Evolutionary conservation across 1,139 yeast genomes (phyloP).

Genomic region (Wickerhamomyces sp.): DNA sequence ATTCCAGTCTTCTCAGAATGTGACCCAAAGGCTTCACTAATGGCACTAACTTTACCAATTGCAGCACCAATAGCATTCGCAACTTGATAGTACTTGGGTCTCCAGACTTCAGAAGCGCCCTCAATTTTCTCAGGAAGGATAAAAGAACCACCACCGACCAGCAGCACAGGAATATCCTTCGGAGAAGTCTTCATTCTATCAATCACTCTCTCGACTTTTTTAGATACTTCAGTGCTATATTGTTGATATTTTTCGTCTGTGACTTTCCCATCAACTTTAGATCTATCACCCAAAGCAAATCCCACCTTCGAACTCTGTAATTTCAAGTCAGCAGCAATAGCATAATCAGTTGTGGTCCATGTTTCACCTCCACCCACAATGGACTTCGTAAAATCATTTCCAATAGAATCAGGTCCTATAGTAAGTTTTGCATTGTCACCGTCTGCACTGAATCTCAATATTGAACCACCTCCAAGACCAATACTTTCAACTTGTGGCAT

Average conservation of each 20-base stretch:
- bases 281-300: constrained; percentile 18
- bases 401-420: constrained; percentile 35
- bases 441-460: constrained; percentile 26
- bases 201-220: constrained; percentile 27
- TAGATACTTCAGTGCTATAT: constrained; percentile 12
- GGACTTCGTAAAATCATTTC: constrained; percentile 28
- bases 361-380: constrained; percentile 33
- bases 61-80: constrained; percentile 48
- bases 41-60: constrained; percentile 34
- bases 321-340: constrained; percentile 15
- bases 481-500: constrained; percentile 41
- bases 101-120: constrained; percentile 36
- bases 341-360: constrained; percentile 33
- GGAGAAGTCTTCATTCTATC: constrained; percentile 40
- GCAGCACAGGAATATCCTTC: constrained; percentile 35
- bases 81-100: constrained; percentile 35
- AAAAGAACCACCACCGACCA: constrained; percentile 43
- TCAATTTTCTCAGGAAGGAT: constrained; percentile 31
- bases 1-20: constrained; percentile 23
- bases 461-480: constrained; percentile 42
- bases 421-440: too few relatives aligned
- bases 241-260: constrained; percentile 7
- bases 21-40: constrained; percentile 22
- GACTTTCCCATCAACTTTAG: constrained; percentile 17
- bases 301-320: constrained; percentile 1